These are phyloP conservation scores for Aspergillus sp. DNA, from an alignment of 2,329 filamentous ascomycete genomes.

Conservation along the genomic window DNA sequence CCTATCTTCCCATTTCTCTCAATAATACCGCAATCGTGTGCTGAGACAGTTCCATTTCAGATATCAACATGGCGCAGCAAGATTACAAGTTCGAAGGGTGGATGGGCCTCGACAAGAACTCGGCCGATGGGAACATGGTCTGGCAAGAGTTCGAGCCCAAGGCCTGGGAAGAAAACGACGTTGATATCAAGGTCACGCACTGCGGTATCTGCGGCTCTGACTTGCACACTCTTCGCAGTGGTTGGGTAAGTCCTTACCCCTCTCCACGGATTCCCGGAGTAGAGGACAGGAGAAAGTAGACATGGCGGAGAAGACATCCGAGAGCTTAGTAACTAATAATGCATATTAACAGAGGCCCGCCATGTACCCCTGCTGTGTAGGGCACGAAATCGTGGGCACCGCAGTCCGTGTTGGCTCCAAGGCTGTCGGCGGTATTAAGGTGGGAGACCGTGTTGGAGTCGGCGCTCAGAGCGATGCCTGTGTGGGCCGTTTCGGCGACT, in stretches of 20 bases:
- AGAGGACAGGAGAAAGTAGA: too few species aligned
- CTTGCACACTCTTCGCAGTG: constrained; percentile 57
- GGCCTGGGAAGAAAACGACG: constrained; percentile 64
- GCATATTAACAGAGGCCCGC: constrained; percentile 25
- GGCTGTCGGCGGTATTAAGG: constrained; percentile 29
- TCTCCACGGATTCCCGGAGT: background rate
- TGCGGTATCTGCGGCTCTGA: constrained; percentile 67
- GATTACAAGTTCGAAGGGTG: constrained; percentile 59
- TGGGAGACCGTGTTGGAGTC: constrained; percentile 50
- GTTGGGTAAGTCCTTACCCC: constrained; percentile 31
- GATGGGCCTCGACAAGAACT: constrained; percentile 52
- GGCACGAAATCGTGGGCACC: constrained; percentile 65
- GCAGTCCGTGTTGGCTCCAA: constrained; percentile 57
- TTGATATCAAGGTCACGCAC: constrained; percentile 65
- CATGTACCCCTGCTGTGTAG: constrained; percentile 53
- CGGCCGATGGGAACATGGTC: constrained; percentile 55
- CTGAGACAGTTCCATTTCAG: background rate
- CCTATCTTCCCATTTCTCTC: background rate
- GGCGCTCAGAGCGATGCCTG: constrained; percentile 63
- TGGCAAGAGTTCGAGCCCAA: constrained; percentile 63
- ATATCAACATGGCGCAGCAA: constrained; percentile 19
- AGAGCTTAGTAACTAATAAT: background rate
- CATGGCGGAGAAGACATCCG: background rate
- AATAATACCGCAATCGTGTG: background rate
- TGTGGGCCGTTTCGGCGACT: constrained; percentile 43